Evolutionary conservation across 305 asterid genomes (phyloP).

Genomic region (Ajuga reptans): DNA sequence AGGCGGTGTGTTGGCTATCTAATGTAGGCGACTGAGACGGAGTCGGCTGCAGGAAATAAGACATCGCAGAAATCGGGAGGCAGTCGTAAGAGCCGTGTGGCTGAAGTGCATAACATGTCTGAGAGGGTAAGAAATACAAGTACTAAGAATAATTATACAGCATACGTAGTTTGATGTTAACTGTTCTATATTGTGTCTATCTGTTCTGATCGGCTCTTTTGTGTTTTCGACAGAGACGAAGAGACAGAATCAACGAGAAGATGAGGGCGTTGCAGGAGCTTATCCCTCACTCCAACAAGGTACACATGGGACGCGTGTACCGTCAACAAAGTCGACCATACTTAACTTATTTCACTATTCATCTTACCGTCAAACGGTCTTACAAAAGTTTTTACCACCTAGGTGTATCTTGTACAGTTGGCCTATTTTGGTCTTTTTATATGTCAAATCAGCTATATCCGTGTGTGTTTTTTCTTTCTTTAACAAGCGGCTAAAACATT

Average conservation of each 20-base stretch:
- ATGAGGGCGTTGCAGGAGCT: slow-evolving; percentile 87
- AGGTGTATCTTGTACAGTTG: too few relatives aligned
- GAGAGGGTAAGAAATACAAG: slow-evolving; percentile 50
- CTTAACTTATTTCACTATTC: too few relatives aligned
- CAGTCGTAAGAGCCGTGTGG: slow-evolving; percentile 65
- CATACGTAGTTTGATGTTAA: neutral
- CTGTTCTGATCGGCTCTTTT: neutral
- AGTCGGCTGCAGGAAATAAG: slow-evolving; percentile 49
- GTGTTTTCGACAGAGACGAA: slow-evolving; percentile 44
- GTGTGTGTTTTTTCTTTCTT: too few relatives aligned
- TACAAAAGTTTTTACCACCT: too few relatives aligned
- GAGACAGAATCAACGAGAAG: slow-evolving; percentile 86
- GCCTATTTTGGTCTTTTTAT: too few relatives aligned
- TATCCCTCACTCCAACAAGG: slow-evolving; percentile 82
- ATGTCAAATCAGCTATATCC: too few relatives aligned
- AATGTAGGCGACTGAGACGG: slow-evolving; percentile 52
- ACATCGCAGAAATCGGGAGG: slow-evolving; percentile 40
- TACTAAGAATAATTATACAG: neutral
- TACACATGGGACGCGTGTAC: too few relatives aligned
- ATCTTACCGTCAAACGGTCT: too few relatives aligned
- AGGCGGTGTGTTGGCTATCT: neutral
- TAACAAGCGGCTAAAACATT: too few relatives aligned
- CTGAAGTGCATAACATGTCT: slow-evolving; percentile 79
- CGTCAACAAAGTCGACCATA: neutral
- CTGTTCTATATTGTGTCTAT: too few relatives aligned